Conservation (phyloP, 2,329 filamentous ascomycete species). For the Pezicula neosporulosa region DNA sequence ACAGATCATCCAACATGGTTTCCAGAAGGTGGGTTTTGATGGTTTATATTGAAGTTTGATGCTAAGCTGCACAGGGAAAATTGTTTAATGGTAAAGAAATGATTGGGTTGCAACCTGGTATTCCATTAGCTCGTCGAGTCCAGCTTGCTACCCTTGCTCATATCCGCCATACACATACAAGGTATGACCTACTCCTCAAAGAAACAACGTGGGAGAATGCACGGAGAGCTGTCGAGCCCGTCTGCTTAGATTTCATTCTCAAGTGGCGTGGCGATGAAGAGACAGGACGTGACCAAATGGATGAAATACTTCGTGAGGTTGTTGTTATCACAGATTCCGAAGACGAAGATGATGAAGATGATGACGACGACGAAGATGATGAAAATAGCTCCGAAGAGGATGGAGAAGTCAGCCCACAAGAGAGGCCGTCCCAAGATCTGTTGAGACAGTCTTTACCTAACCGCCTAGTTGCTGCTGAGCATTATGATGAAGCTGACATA, state of each 20-base stretch:
- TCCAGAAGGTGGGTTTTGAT: conserved; percentile 50
- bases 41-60: conserved; percentile 2
- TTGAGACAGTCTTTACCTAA: neutral
- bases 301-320: conserved; percentile 64
- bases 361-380: conserved; percentile 12
- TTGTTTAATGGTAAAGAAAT: conserved; percentile 49
- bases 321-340: conserved; percentile 51
- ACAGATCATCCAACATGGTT: conserved; percentile 59
- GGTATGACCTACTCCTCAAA: conserved; percentile 58
- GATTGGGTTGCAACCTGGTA: conserved; percentile 53
- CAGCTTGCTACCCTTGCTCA: conserved; percentile 64
- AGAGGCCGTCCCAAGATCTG: conserved; percentile 11
- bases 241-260: conserved; percentile 62
- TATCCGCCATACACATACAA: conserved; percentile 63
- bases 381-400: conserved; percentile 13
- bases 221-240: conserved; percentile 55
- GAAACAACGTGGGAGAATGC: conserved; percentile 58
- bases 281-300: conserved; percentile 62
- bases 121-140: conserved; percentile 58
- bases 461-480: too few relatives aligned
- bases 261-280: conserved; percentile 72
- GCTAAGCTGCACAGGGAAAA: conserved; percentile 37
- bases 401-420: conserved; percentile 17
- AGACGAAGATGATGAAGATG: conserved; percentile 17
- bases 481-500: too few relatives aligned